Percentiles rank a stretch among this genome's conserved stretches.
Evolutionary conservation across 371 early-diverging fungal genomes (phyloP).

Genomic region (Mucor mucedo): DNA sequence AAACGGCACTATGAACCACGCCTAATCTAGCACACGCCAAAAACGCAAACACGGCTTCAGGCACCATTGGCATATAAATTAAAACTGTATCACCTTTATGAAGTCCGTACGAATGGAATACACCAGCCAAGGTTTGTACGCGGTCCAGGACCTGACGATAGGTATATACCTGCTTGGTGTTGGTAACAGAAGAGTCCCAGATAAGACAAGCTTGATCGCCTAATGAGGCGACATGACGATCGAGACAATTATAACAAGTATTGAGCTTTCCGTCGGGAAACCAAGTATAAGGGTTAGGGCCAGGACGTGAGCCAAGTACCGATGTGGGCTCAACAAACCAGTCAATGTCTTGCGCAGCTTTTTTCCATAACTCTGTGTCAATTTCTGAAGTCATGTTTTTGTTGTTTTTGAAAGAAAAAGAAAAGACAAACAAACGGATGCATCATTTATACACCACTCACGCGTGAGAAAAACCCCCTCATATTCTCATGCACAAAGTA

Average conservation of each 20-base stretch:
- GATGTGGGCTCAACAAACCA: conserved; percentile 44
- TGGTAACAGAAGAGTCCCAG: conserved; percentile 77
- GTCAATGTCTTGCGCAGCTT: conserved; percentile 41
- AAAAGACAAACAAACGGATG: too few relatives aligned
- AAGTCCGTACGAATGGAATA: conserved; percentile 74
- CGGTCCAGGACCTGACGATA: conserved; percentile 74
- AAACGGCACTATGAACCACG: conserved; percentile 80
- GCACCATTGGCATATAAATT: conserved; percentile 91
- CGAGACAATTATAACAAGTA: conserved; percentile 92
- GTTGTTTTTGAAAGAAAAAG: too few relatives aligned
- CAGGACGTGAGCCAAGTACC: conserved; percentile 25
- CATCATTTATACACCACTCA: too few relatives aligned
- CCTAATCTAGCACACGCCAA: conserved; percentile 94
- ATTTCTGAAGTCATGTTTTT: not conserved
- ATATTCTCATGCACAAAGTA: too few relatives aligned
- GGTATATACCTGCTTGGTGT: conserved; percentile 60
- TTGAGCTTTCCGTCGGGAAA: conserved; percentile 81
- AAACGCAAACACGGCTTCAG: conserved; percentile 86
- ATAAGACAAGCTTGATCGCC: conserved; percentile 72
- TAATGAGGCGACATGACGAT: conserved; percentile 72
- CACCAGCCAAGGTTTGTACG: conserved; percentile 78
- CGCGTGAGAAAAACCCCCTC: too few relatives aligned
- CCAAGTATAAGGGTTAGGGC: conserved; percentile 59
- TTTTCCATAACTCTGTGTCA: conserved; percentile 33
- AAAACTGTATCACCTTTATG: conserved; percentile 83